These are phyloP conservation scores for Ceratocystis huliohia DNA, from an alignment of 2,329 filamentous ascomycete species.

Conservation along the genomic window DNA sequence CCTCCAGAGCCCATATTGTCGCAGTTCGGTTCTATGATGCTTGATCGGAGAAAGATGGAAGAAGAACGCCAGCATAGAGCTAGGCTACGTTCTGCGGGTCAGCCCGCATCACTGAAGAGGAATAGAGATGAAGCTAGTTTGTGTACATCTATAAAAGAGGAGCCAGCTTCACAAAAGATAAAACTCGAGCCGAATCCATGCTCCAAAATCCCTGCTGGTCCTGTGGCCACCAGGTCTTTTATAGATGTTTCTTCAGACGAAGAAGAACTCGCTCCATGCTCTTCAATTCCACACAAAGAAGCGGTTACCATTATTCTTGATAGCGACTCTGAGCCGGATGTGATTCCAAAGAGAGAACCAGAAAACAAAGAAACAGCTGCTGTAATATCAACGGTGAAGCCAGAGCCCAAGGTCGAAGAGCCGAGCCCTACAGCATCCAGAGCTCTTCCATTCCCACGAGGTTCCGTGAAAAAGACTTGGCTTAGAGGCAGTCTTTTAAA, in stretches of 20 bases:
- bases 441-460: conserved; percentile 34
- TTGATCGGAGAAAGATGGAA: conserved; percentile 78
- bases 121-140: conserved; percentile 5
- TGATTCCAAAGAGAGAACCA: background rate
- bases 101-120: conserved; percentile 5
- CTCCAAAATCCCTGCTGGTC: background rate
- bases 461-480: conserved; percentile 73
- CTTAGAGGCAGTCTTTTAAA: conserved; percentile 47
- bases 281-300: background rate
- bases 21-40: conserved; percentile 34
- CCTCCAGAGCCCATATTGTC: background rate
- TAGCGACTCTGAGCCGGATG: conserved; percentile 10
- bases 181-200: background rate
- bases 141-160: background rate
- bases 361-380: background rate
- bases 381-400: background rate
- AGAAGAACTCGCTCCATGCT: background rate
- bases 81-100: background rate
- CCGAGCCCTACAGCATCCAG: background rate
- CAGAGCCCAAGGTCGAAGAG: background rate
- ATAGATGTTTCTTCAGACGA: background rate
- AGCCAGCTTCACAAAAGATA: background rate
- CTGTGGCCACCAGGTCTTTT: background rate
- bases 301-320: conserved; percentile 10
- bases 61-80: conserved; percentile 59